A percentile compares a stretch with the other conserved stretches of the same genome.
These are phyloP conservation scores for Aegilops umbellulata DNA, from an alignment of 176 grass and related monocot genomes.

Conservation along the genomic window DNA sequence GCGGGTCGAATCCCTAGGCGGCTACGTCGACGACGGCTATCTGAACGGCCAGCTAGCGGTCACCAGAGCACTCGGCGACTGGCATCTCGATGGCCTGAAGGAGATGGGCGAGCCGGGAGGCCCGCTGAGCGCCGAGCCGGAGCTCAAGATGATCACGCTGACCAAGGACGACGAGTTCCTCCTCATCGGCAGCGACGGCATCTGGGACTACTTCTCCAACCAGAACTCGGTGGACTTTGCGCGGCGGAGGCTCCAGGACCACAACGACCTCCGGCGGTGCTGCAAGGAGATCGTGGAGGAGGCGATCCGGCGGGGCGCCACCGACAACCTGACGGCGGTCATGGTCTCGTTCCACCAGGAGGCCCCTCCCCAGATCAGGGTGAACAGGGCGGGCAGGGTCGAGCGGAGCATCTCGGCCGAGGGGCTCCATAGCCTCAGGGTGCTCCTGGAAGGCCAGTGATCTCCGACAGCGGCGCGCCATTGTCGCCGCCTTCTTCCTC, in stretches of 20 bases:
- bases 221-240: conserved; percentile 85
- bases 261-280: conserved; percentile 71
- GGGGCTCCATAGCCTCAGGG: conserved; percentile 59
- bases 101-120: conserved; percentile 35
- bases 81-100: conserved; percentile 91
- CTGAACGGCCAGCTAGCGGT: conserved; percentile 72
- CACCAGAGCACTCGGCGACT: conserved; percentile 81
- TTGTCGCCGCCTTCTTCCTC: conserved; percentile 1
- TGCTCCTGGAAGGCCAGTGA: conserved; percentile 64
- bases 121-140: conserved; percentile 75
- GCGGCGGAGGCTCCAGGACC: conserved; percentile 57
- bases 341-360: conserved; percentile 82
- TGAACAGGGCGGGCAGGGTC: conserved; percentile 25
- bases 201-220: conserved; percentile 94
- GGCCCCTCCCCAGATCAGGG: conserved; percentile 37
- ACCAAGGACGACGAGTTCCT: conserved; percentile 88
- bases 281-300: conserved; percentile 78
- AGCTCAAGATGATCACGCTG: conserved; percentile 68
- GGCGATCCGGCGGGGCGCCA: conserved; percentile 48
- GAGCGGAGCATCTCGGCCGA: conserved; percentile 66
- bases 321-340: conserved; percentile 77
- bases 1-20: conserved; percentile 73
- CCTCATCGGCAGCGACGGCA: conserved; percentile 81
- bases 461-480: background rate
- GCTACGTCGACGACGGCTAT: conserved; percentile 72